Percentiles rank a stretch among this genome's conserved stretches.
Evolutionary conservation across 2,329 filamentous ascomycete species (phyloP).

Genomic region (Fusarium tupiense): DNA sequence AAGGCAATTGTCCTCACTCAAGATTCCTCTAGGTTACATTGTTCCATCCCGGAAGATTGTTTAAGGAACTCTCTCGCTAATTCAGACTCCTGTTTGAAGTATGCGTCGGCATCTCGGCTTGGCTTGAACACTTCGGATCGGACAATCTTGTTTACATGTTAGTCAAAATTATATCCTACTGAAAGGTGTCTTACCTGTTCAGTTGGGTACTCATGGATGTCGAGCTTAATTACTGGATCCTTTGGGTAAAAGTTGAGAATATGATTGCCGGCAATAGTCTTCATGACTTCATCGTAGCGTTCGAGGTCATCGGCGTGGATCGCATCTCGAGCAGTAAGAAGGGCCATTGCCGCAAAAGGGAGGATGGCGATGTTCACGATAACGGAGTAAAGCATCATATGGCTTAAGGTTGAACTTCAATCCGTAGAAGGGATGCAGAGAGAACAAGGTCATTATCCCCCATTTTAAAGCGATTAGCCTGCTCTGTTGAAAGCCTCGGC

Average conservation of each 20-base stretch:
- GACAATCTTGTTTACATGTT: fast-evolving
- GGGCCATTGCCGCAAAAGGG: neutral
- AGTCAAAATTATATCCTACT: fast-evolving
- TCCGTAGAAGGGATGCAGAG: too few relatives aligned
- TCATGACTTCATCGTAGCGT: neutral
- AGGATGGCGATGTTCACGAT: fast-evolving
- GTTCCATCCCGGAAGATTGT: too few relatives aligned
- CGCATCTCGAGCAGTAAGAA: neutral
- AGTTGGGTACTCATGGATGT: neutral
- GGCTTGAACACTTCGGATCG: neutral
- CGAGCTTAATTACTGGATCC: neutral
- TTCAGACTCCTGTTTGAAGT: neutral
- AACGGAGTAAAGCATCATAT: neutral
- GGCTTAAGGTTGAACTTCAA: fast-evolving
- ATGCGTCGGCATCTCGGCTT: neutral
- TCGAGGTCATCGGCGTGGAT: neutral
- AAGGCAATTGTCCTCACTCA: fast-evolving
- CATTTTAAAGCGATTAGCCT: too few relatives aligned
- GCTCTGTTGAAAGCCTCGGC: neutral
- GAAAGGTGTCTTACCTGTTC: neutral
- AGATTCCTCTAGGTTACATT: fast-evolving
- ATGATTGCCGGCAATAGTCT: neutral
- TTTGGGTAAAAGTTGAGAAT: neutral
- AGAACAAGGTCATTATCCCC: too few relatives aligned
- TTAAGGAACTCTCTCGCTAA: neutral